phyloP scores from a whole-genome alignment of 257 asterid species.

The Solanum appendiculatum region DNA sequence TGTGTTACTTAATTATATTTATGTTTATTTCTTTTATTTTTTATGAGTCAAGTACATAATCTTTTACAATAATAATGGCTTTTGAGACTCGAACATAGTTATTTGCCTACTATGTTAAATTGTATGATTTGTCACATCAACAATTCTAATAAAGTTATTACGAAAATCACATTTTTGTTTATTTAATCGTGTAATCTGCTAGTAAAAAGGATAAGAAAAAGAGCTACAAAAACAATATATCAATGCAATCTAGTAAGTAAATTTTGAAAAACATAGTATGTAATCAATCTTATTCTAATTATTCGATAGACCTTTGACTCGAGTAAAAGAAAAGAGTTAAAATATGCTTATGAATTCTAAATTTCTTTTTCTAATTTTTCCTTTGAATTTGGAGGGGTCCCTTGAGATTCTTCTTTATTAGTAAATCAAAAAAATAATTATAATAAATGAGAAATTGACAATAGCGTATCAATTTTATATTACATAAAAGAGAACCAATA shows the following conservation, averaged over 20 bases:
- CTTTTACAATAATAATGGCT: rapidly evolving
- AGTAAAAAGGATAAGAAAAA: neutral
- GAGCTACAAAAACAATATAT: rapidly evolving
- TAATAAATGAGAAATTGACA: neutral
- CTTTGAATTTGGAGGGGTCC: neutral
- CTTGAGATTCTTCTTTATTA: neutral
- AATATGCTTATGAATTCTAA: neutral
- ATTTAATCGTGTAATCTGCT: neutral
- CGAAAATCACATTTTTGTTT: rapidly evolving
- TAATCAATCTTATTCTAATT: too few relatives aligned
- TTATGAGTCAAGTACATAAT: neutral
- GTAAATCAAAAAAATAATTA: neutral
- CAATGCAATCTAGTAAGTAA: rapidly evolving
- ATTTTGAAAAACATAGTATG: rapidly evolving
- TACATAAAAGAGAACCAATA: neutral
- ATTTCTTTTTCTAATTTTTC: neutral
- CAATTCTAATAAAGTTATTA: rapidly evolving
- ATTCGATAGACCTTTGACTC: neutral
- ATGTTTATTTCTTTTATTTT: neutral
- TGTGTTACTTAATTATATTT: neutral
- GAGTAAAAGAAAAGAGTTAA: neutral
- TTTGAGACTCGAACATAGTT: neutral
- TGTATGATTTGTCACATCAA: neutral
- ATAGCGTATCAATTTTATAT: neutral
- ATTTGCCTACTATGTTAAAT: neutral